phyloP scores from a whole-genome alignment of 1,139 yeast species.

The Kodamaea alishanica region DNA sequence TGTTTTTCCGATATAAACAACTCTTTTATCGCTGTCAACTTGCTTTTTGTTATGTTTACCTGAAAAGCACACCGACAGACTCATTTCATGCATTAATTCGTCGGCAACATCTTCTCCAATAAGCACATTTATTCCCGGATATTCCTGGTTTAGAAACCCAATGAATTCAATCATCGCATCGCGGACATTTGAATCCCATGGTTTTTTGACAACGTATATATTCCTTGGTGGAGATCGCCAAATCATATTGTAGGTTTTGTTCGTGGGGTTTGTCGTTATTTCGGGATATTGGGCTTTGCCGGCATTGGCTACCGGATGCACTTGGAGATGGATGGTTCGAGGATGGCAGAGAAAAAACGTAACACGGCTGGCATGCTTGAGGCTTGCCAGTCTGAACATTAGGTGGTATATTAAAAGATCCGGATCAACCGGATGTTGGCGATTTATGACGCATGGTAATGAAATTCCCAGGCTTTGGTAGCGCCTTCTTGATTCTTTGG shows the following conservation, averaged over 20 bases:
- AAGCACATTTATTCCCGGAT: constrained; percentile 71
- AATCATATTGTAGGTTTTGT: constrained; percentile 46
- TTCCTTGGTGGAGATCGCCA: constrained; percentile 58
- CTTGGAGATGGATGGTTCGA: constrained; percentile 6
- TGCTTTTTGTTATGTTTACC: constrained; percentile 10
- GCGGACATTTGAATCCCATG: constrained; percentile 66
- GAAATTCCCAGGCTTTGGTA: neutral
- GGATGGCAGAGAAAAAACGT: too few relatives aligned
- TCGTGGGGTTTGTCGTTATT: constrained; percentile 40
- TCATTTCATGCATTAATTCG: constrained; percentile 52
- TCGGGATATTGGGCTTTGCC: constrained; percentile 29
- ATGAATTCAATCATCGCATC: constrained; percentile 66
- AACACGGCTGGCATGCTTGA: too few relatives aligned
- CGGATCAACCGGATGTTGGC: too few relatives aligned
- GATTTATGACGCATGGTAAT: too few relatives aligned
- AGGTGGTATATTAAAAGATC: too few relatives aligned
- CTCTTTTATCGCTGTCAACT: constrained; percentile 1
- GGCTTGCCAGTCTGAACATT: too few relatives aligned
- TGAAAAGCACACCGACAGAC: constrained; percentile 8
- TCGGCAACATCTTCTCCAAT: constrained; percentile 75
- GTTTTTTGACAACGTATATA: constrained; percentile 78
- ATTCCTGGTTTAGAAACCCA: constrained; percentile 48
- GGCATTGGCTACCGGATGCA: constrained; percentile 9
- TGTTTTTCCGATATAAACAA: constrained; percentile 55
- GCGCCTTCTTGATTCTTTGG: neutral